Conservation (phyloP, 73 alveolate species). For the Paramecium primaurelia region DNA sequence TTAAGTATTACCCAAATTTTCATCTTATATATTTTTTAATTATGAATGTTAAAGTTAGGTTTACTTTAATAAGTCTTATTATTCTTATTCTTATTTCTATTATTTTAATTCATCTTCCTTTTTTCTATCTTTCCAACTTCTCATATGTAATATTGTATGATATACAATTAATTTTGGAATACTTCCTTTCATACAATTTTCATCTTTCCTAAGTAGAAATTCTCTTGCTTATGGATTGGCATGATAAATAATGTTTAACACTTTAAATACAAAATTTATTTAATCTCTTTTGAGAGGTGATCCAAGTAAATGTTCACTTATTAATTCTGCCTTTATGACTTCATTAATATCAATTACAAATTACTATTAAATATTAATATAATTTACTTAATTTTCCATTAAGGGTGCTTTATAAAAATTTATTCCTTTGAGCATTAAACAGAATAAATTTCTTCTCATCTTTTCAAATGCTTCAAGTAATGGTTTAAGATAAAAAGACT, state of each 20-base stretch:
- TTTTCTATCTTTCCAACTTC: slow-evolving; percentile 47
- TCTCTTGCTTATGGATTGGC: slow-evolving; percentile 41
- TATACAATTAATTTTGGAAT: slow-evolving; percentile 46
- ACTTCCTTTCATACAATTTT: slow-evolving; percentile 45
- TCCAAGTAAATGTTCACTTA: slow-evolving; percentile 51
- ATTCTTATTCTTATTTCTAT: neutral
- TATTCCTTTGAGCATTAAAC: slow-evolving; percentile 51
- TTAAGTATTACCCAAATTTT: neutral
- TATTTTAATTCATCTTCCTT: slow-evolving; percentile 20
- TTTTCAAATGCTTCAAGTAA: slow-evolving; percentile 25
- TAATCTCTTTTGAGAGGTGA: slow-evolving; percentile 39
- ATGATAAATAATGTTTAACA: slow-evolving; percentile 12
- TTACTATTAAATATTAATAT: neutral
- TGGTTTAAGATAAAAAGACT: slow-evolving; percentile 44
- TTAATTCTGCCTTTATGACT: slow-evolving; percentile 52
- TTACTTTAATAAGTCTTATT: neutral
- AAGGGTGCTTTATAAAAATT: slow-evolving; percentile 53
- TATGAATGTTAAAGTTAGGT: neutral
- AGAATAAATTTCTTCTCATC: slow-evolving; percentile 43
- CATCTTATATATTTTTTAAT: neutral
- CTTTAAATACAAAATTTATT: slow-evolving; percentile 30
- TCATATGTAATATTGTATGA: slow-evolving; percentile 19
- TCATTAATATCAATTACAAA: slow-evolving; percentile 28
- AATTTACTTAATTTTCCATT: neutral
- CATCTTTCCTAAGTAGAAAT: slow-evolving; percentile 25